These are phyloP conservation scores for Iris macrosiphon DNA, from an alignment of 106 monocot species.

Conservation along the genomic window DNA sequence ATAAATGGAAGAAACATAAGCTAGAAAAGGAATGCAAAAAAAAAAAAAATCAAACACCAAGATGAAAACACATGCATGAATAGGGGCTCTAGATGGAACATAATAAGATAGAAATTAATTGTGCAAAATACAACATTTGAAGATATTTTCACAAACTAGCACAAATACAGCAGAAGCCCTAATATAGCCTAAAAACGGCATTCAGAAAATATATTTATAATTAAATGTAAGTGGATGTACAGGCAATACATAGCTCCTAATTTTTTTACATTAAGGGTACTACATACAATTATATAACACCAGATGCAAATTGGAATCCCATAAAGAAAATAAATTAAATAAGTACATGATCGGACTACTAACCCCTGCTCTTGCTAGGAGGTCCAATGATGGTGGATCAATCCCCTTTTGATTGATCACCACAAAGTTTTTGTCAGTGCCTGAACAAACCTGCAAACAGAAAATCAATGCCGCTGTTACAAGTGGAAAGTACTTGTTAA, in stretches of 20 bases:
- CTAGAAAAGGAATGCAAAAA: no score
- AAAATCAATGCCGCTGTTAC: background rate
- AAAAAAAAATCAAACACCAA: no score
- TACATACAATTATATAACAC: background rate
- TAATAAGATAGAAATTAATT: background rate
- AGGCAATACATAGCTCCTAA: background rate
- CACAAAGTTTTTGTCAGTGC: constrained; percentile 79
- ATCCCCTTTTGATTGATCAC: constrained; percentile 99
- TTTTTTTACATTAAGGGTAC: background rate
- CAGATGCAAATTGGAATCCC: constrained; percentile 2
- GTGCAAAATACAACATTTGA: no score
- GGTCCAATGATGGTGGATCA: constrained; percentile 95
- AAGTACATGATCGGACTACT: constrained; percentile 13
- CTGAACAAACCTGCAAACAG: constrained; percentile 60
- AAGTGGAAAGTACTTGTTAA: background rate
- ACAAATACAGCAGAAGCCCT: no score
- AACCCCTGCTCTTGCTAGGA: constrained; percentile 94
- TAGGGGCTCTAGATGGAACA: background rate
- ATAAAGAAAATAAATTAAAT: background rate
- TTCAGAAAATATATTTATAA: no score
- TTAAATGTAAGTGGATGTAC: background rate
- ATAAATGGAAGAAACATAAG: no score
- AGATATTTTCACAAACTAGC: no score
- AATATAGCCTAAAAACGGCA: no score
- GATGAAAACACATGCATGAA: no score